Conservation (phyloP, 1,284 basidiomycete species). For the Cryptococcus hybrid region DNA sequence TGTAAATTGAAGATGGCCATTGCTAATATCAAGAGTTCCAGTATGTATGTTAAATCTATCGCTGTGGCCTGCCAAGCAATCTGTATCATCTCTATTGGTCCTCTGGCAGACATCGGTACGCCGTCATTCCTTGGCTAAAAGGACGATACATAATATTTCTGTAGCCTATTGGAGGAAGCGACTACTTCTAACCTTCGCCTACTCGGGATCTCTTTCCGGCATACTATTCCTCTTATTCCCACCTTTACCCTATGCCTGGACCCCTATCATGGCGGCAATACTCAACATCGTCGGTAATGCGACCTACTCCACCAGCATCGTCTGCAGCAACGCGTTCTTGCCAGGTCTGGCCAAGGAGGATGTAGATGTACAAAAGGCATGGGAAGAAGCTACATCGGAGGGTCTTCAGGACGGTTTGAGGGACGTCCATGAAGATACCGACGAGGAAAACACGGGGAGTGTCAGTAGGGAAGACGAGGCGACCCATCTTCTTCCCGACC, state of each 20-base stretch:
- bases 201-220: slow-evolving; percentile 64
- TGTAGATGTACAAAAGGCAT: slow-evolving; percentile 55
- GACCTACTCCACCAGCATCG: slow-evolving; percentile 75
- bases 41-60: slow-evolving; percentile 79
- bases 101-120: slow-evolving; percentile 78
- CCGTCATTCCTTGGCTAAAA: not conserved
- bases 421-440: not conserved
- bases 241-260: slow-evolving; percentile 64
- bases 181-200: slow-evolving; percentile 70
- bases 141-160: not conserved
- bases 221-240: slow-evolving; percentile 70
- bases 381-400: not conserved
- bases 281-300: slow-evolving; percentile 75
- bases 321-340: slow-evolving; percentile 86
- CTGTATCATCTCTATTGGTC: slow-evolving; percentile 85
- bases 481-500: slow-evolving; percentile 15
- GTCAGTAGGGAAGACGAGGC: slow-evolving; percentile 14
- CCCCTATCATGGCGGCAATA: slow-evolving; percentile 58
- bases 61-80: slow-evolving; percentile 83
- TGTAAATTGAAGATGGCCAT: not conserved
- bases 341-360: slow-evolving; percentile 69
- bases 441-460: not conserved
- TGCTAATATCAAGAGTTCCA: slow-evolving; percentile 38
- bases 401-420: not conserved
- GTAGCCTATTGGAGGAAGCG: slow-evolving; percentile 72